Conservation (phyloP, 768 basidiomycete genomes). For the Tylopilus plumbeoviolaceoides region DNA sequence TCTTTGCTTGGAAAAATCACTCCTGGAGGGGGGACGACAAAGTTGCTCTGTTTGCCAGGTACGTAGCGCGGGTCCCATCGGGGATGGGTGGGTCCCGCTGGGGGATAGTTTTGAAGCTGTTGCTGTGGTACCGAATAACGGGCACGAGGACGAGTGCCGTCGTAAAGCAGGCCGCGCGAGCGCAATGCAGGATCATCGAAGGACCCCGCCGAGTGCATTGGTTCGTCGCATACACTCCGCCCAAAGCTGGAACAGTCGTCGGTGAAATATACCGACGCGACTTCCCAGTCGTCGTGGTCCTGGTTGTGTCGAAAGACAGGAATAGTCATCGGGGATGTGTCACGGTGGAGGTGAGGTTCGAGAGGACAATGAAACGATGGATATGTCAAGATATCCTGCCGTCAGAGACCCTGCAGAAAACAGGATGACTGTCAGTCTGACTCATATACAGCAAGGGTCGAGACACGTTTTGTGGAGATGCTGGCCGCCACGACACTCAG, state of each 20-base stretch:
- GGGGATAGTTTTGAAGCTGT: constrained; percentile 10
- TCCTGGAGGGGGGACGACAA: constrained; percentile 26
- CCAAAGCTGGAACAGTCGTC: constrained; percentile 26
- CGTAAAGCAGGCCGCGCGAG: constrained; percentile 2
- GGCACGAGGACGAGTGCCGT: constrained; percentile 1
- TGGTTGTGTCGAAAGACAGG: constrained; percentile 26
- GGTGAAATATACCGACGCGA: constrained; percentile 28
- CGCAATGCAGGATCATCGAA: constrained; percentile 7
- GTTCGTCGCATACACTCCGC: constrained; percentile 18
- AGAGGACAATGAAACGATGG: background rate
- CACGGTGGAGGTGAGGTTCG: background rate
- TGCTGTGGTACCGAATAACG: constrained; percentile 18
- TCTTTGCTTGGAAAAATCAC: constrained; percentile 23
- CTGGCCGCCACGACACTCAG: constrained; percentile 18
- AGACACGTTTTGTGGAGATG: constrained; percentile 24
- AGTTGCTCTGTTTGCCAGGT: constrained; percentile 9
- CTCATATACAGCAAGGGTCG: constrained; percentile 26
- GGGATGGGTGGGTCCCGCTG: background rate
- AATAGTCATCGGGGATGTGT: constrained; percentile 17
- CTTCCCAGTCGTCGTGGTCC: constrained; percentile 25
- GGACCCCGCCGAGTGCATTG: constrained; percentile 6
- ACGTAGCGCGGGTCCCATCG: constrained; percentile 9
- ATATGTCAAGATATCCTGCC: background rate
- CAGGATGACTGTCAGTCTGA: constrained; percentile 1
- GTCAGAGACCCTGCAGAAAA: constrained; percentile 1